These are phyloP conservation scores for Lipomyces spencermartinsiae DNA, from an alignment of 805 yeast genomes.

Conservation along the genomic window DNA sequence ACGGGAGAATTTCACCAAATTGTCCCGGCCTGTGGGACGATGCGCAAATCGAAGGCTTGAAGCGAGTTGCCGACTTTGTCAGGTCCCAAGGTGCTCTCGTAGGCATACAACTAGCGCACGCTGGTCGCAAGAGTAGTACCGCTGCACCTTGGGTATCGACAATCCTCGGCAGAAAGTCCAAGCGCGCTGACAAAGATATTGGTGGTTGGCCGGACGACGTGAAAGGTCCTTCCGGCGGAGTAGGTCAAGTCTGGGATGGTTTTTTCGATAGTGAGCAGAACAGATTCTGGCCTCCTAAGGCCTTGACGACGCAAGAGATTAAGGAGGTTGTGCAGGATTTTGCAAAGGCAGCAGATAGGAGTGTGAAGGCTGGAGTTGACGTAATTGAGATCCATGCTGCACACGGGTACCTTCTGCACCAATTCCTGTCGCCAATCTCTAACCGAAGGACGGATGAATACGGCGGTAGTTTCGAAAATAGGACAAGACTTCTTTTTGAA, in stretches of 20 bases:
- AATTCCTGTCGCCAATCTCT: conserved; percentile 53
- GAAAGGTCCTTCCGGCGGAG: conserved; percentile 54
- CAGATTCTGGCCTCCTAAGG: conserved; percentile 51
- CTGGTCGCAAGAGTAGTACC: conserved; percentile 57
- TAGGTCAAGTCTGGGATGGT: conserved; percentile 35
- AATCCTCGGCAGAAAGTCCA: conserved; percentile 15
- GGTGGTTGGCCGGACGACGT: conserved; percentile 46
- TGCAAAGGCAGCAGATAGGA: conserved; percentile 55
- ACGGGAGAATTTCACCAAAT: conserved; percentile 53
- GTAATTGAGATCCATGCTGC: conserved; percentile 71
- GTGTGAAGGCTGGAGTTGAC: conserved; percentile 61
- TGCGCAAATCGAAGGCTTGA: conserved; percentile 53
- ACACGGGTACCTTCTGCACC: conserved; percentile 61
- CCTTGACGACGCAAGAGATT: conserved; percentile 50
- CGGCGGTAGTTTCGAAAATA: conserved; percentile 66
- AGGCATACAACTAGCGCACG: conserved; percentile 63
- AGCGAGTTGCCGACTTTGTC: conserved; percentile 50
- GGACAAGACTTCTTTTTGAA: conserved; percentile 57
- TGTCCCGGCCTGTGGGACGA: conserved; percentile 59
- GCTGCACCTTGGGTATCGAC: conserved; percentile 41
- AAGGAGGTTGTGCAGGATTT: conserved; percentile 51
- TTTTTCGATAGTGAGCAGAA: no score
- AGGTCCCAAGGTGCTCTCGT: conserved; percentile 52
- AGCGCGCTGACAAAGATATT: conserved; percentile 13
- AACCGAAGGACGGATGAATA: conserved; percentile 65